Evolutionary conservation across 495 filamentous ascomycete species (phyloP), one percentile per base, ranked within the genome.

Genomic region (Gamarada debralockiae): DNA sequence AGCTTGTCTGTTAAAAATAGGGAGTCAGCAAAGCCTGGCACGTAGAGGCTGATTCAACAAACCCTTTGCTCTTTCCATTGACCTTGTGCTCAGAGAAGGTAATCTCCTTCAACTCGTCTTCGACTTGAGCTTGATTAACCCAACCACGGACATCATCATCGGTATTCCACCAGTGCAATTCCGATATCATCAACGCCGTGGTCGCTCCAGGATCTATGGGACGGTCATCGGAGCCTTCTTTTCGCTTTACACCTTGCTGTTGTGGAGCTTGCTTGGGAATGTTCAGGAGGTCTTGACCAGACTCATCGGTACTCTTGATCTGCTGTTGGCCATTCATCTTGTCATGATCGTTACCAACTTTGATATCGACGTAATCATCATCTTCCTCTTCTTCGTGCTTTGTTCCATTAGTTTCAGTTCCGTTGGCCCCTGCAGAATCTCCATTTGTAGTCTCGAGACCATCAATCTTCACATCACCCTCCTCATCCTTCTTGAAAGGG

Each of bases 11-110:
- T 36, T 23, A 43, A 41, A 33, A 41, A 39, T 14, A n/a, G 36
- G 4, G n/a, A n/a, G n/a, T n/a, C n/a, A n/a, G n/a, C n/a, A n/a
- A n/a, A n/a, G n/a, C n/a, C n/a, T n/a, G n/a, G n/a, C 36, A 39
- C 3, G 17, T 4, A 18, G 36, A 18, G 17, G 9, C 13, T 22
- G 25, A 4, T 17, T 3, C n/a, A 20, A 69, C 85, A 59, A 75
- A 96, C 92, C 92, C 91, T 72, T 97, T 97, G 67, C 89, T 93
- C 69, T 98, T 98, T 49, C 93, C 93, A 61, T 98, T 98, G 13
- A 97, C 90, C 68, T 98, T 98, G 69, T 97, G 93, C 65, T 98
- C 93, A 55, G 86, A 95, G 61, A 97, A 97, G 0, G 92, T 95
- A 38, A 97, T 84, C 50, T 96, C 92, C 62, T 90, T 90, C 18